phyloP scores from a whole-genome alignment of 139 green algal genomes.

The Protoeuglena noctilucae region DNA sequence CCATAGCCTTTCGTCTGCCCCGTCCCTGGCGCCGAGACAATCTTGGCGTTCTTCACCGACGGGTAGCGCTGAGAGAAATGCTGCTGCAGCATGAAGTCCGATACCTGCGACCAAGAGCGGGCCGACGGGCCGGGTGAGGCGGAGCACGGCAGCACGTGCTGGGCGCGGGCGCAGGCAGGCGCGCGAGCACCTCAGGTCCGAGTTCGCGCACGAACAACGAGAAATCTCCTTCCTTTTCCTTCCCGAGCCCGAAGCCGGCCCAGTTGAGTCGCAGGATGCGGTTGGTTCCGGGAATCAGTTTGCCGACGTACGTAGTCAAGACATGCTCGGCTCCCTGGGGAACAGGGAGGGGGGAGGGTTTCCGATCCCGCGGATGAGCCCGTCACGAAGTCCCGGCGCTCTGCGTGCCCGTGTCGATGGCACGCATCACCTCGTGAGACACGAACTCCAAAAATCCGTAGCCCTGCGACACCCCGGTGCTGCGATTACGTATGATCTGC shows the following conservation, averaged over 20 bases:
- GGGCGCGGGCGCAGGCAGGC: too few relatives aligned
- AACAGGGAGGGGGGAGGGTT: too few relatives aligned
- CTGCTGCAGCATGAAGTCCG: conserved; percentile 67
- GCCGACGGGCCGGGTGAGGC: too few relatives aligned
- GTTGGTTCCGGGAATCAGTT: conserved; percentile 44
- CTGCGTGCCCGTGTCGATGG: too few relatives aligned
- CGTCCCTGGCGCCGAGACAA: conserved; percentile 69
- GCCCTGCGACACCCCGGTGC: conserved; percentile 41
- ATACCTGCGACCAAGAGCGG: too few relatives aligned
- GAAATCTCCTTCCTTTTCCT: conserved; percentile 17
- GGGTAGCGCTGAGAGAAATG: conserved; percentile 71
- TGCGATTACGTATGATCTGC: conserved; percentile 63
- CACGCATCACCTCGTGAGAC: conserved; percentile 28
- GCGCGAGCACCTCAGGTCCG: too few relatives aligned
- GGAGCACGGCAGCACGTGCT: too few relatives aligned
- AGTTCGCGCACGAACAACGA: neutral
- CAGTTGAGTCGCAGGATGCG: conserved; percentile 63
- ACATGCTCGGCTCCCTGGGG: conserved; percentile 40
- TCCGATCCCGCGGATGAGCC: too few relatives aligned
- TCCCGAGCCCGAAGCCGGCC: conserved; percentile 54
- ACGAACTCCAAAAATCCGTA: conserved; percentile 71
- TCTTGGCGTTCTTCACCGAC: conserved; percentile 57
- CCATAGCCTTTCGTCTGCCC: conserved; percentile 81
- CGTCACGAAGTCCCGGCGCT: too few relatives aligned
- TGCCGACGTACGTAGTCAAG: conserved; percentile 45